phyloP scores from a whole-genome alignment of 371 early-diverging fungal species.

The Batkoa obscura region DNA sequence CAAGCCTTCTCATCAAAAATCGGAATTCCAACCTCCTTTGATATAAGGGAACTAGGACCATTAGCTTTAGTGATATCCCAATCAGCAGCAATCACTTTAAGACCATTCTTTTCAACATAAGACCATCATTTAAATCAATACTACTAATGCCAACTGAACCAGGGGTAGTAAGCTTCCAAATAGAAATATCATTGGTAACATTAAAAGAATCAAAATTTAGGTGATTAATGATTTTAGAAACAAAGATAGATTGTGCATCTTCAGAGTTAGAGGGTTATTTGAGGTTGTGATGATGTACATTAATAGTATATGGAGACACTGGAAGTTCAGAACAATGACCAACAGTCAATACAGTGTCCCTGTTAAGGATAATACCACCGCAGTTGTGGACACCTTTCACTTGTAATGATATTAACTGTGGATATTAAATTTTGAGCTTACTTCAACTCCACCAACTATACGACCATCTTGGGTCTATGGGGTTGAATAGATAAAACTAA shows the following conservation, averaged over 20 bases:
- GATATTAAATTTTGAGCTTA: slow-evolving; percentile 1
- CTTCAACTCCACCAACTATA: slow-evolving; percentile 6
- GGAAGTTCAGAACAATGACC: not conserved
- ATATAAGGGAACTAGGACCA: not conserved
- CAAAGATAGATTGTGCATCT: not conserved
- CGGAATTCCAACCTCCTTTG: not conserved
- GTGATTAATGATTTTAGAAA: not conserved
- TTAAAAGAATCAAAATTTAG: not conserved
- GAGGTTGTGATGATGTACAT: not conserved
- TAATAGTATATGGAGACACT: not conserved
- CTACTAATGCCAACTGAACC: not conserved
- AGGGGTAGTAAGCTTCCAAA: not conserved
- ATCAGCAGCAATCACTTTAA: not conserved
- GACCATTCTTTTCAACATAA: not conserved
- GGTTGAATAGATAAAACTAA: no score
- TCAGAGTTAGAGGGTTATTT: not conserved
- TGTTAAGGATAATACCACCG: not conserved
- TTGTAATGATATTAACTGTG: not conserved
- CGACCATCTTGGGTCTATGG: no score
- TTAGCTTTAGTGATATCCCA: not conserved
- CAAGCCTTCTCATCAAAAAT: not conserved
- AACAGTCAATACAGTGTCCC: not conserved
- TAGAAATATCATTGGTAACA: not conserved
- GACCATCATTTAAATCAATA: not conserved
- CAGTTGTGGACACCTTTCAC: not conserved